These are phyloP conservation scores for Solanum boliviense DNA, from an alignment of 257 asterid species.

Conservation along the genomic window DNA sequence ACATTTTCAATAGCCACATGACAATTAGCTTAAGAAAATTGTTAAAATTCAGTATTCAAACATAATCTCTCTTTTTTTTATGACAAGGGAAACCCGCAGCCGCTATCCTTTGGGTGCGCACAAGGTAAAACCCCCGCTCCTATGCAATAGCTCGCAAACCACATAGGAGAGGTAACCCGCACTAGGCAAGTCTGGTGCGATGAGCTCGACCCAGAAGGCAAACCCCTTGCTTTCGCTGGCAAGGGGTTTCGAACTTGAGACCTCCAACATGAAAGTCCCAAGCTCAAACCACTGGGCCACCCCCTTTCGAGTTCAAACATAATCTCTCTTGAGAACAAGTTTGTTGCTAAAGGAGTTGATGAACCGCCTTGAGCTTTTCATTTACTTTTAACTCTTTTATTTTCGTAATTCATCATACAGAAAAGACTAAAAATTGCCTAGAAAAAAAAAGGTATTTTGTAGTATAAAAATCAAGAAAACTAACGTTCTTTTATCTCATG, in stretches of 20 bases:
- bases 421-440: not conserved
- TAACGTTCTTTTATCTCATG: not conserved
- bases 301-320: not conserved
- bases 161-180: no score
- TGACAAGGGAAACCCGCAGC: no score
- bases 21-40: not conserved
- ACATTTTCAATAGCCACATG: not conserved
- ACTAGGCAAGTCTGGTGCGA: no score
- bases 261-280: no score
- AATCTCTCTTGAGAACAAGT: not conserved
- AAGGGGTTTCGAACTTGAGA: no score
- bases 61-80: not conserved
- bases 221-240: no score
- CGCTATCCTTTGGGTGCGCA: no score
- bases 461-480: not conserved
- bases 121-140: no score
- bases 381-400: not conserved
- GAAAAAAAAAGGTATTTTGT: not conserved
- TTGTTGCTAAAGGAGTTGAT: not conserved
- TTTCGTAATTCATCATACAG: not conserved
- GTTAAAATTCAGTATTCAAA: not conserved
- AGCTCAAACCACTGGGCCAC: no score
- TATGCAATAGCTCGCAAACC: no score
- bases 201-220: no score
- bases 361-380: not conserved